Percentiles rank a stretch among this genome's conserved stretches.
Evolutionary conservation across 352 stramenopile genomes (phyloP).

Genomic region (Nothophytophthora sp.): DNA sequence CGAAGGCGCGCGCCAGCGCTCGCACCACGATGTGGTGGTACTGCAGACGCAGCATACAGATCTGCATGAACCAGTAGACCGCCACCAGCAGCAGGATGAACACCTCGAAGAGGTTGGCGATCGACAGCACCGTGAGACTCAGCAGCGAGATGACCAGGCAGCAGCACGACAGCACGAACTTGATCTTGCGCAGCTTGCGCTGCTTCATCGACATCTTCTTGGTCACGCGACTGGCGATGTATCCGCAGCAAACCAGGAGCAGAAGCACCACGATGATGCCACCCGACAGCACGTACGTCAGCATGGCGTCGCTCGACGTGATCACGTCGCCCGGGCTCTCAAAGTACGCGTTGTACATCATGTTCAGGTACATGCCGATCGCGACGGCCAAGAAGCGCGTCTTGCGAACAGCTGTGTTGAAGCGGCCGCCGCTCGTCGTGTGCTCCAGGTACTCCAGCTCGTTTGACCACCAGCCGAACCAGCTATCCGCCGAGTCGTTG

Average conservation of each 20-base stretch:
- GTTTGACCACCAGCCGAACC: constrained; percentile 88
- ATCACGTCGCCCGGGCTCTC: constrained; percentile 60
- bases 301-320: constrained; percentile 43
- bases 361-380: constrained; percentile 77
- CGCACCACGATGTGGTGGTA: constrained; percentile 87
- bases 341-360: constrained; percentile 85
- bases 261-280: constrained; percentile 72
- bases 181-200: constrained; percentile 88
- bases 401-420: constrained; percentile 79
- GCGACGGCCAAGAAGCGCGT: constrained; percentile 76
- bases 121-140: constrained; percentile 68
- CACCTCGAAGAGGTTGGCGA: constrained; percentile 77
- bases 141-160: constrained; percentile 67
- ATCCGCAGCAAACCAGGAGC: constrained; percentile 79
- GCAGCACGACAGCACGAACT: constrained; percentile 79
- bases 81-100: constrained; percentile 69
- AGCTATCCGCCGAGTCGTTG: constrained; percentile 87
- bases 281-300: constrained; percentile 65
- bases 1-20: constrained; percentile 66
- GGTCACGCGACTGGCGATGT: constrained; percentile 83
- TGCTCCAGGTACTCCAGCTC: constrained; percentile 85
- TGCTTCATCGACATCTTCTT: constrained; percentile 93
- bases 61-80: constrained; percentile 88
- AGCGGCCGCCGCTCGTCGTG: constrained; percentile 59
- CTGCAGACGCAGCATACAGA: constrained; percentile 76